Conservation (phyloP, 345 rosid genomes). For the Salix purpurea region DNA sequence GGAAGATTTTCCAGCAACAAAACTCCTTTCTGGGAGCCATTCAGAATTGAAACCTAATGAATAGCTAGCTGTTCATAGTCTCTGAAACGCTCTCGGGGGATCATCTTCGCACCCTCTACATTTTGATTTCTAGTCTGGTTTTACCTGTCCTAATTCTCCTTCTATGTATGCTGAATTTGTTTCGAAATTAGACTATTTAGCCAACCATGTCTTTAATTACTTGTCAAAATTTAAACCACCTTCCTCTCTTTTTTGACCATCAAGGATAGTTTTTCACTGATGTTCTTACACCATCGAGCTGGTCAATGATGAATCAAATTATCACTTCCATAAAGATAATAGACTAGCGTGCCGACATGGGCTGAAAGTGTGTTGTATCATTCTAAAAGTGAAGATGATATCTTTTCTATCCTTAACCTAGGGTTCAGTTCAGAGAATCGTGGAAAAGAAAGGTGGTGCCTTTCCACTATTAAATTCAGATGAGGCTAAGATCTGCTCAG, state of each 20-base stretch:
- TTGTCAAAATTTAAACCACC: neutral
- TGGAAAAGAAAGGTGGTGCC: neutral
- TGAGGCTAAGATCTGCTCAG: conserved; percentile 11
- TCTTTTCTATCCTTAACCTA: neutral
- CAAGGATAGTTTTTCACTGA: conserved; percentile 5
- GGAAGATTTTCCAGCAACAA: conserved; percentile 59
- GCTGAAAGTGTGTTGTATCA: neutral
- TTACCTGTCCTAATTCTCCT: neutral
- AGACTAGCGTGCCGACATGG: conserved; percentile 11
- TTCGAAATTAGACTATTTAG: conserved; percentile 9
- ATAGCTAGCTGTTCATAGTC: conserved; percentile 5
- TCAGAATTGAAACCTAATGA: conserved; percentile 37
- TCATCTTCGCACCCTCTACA: neutral
- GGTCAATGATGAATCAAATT: neutral
- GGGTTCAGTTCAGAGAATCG: conserved; percentile 1
- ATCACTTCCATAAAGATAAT: neutral
- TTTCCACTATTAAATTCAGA: conserved; percentile 17
- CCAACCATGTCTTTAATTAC: neutral
- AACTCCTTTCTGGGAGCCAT: conserved; percentile 71
- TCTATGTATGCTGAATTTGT: conserved; percentile 12
- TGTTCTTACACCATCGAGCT: neutral
- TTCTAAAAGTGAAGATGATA: conserved; percentile 14
- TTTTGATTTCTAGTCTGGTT: conserved; percentile 22
- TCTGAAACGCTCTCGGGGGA: neutral
- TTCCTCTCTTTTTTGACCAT: neutral